These are phyloP conservation scores for Physcia stellaris DNA, from an alignment of 495 filamentous ascomycete species.

Conservation along the genomic window DNA sequence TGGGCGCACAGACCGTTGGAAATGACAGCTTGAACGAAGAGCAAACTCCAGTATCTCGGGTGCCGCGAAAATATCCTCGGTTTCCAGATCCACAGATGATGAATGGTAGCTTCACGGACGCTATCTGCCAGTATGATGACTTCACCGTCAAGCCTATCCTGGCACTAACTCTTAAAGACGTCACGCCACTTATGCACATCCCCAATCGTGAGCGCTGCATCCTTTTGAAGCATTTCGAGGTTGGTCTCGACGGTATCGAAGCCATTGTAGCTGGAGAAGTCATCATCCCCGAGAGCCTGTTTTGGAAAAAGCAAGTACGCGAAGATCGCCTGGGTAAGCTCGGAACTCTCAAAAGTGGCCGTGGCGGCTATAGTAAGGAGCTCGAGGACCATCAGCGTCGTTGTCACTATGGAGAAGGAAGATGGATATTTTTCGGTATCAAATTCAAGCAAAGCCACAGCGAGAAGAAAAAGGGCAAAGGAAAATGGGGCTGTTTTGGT, in stretches of 20 bases:
- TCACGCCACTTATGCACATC: background rate
- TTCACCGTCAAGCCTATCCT: background rate
- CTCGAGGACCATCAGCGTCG: background rate
- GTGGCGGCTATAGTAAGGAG: background rate
- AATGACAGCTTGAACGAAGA: background rate
- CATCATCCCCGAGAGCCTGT: background rate
- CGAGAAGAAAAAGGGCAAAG: background rate
- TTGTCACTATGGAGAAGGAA: background rate
- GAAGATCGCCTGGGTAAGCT: background rate
- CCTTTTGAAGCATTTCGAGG: background rate
- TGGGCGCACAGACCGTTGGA: background rate
- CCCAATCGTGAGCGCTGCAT: background rate
- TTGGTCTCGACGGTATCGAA: background rate
- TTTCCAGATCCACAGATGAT: background rate
- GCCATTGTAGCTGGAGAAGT: background rate
- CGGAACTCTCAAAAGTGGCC: background rate
- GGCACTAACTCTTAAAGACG: background rate
- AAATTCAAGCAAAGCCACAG: background rate
- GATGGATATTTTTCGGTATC: background rate
- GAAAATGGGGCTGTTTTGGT: background rate
- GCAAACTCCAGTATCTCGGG: background rate
- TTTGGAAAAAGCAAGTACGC: background rate
- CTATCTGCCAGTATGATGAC: background rate
- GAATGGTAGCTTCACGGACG: background rate
- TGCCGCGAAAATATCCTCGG: background rate